Percentiles rank a stretch among this genome's conserved stretches.
These are phyloP conservation scores for Arachis stenosperma DNA, from an alignment of 306 rosid genomes.

Conservation along the genomic window DNA sequence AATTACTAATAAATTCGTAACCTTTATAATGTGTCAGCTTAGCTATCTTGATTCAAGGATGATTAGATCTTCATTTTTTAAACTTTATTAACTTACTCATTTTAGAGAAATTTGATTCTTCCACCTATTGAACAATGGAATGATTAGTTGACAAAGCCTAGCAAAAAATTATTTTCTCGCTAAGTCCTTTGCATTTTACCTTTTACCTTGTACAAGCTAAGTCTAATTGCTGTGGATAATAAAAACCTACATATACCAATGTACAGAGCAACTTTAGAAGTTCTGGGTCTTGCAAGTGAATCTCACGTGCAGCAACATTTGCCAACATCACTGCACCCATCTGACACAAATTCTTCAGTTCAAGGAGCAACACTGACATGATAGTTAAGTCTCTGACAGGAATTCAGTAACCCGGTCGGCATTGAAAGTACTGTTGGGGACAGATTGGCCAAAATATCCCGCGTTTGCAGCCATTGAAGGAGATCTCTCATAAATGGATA, in stretches of 20 bases:
- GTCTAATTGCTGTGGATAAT: conserved; percentile 25
- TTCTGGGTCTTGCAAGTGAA: conserved; percentile 77
- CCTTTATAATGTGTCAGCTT: no score
- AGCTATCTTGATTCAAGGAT: no score
- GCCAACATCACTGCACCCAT: conserved; percentile 50
- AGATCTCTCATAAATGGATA: conserved; percentile 14
- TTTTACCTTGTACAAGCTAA: conserved; percentile 6
- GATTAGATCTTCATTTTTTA: no score
- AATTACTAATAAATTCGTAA: no score
- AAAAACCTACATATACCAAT: conserved; percentile 19
- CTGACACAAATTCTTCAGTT: conserved; percentile 73
- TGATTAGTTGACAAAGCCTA: conserved; percentile 5
- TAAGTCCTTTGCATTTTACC: no score
- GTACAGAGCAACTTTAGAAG: conserved; percentile 68
- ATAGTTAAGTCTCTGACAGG: conserved; percentile 29
- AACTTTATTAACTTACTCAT: no score
- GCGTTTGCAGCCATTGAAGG: conserved; percentile 34
- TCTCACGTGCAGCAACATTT: conserved; percentile 57
- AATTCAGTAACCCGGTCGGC: conserved; percentile 23
- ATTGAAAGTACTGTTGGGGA: conserved; percentile 32
- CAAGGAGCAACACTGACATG: conserved; percentile 69
- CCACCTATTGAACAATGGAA: not conserved
- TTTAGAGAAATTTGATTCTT: no score
- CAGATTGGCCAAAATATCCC: conserved; percentile 27
- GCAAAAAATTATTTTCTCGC: not conserved